These are phyloP conservation scores for Fusarium sp. DNA, from an alignment of 2,329 filamentous ascomycete species.

Conservation along the genomic window DNA sequence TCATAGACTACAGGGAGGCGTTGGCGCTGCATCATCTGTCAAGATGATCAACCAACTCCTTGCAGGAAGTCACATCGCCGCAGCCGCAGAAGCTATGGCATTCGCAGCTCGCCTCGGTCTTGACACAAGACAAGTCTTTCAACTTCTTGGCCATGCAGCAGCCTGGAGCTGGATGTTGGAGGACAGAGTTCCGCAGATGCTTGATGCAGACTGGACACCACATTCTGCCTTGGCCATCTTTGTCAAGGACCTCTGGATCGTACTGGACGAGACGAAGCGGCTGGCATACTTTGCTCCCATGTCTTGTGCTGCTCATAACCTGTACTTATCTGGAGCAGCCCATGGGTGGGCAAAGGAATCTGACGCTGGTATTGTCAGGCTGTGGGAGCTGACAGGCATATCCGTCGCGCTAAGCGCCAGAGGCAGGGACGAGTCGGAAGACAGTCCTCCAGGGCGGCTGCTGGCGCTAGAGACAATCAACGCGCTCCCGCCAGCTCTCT, in stretches of 20 bases:
- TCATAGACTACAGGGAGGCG: background rate
- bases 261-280: background rate
- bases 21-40: background rate
- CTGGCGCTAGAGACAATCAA: background rate
- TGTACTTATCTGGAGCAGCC: background rate
- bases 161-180: background rate
- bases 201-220: background rate
- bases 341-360: background rate
- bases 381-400: background rate
- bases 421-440: background rate
- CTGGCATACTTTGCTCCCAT: background rate
- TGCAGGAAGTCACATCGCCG: background rate
- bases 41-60: background rate
- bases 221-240: background rate
- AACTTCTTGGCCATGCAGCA: background rate
- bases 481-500: background rate
- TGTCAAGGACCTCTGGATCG: background rate
- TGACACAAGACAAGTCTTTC: background rate
- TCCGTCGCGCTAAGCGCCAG: background rate
- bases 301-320: background rate
- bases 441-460: background rate
- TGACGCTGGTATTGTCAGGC: background rate
- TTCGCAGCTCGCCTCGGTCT: background rate
- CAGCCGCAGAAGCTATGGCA: background rate
- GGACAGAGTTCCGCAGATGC: background rate